Base-by-base conservation (phyloP, 1,139 yeast genomes). In the Hansenula sp. region DNA sequence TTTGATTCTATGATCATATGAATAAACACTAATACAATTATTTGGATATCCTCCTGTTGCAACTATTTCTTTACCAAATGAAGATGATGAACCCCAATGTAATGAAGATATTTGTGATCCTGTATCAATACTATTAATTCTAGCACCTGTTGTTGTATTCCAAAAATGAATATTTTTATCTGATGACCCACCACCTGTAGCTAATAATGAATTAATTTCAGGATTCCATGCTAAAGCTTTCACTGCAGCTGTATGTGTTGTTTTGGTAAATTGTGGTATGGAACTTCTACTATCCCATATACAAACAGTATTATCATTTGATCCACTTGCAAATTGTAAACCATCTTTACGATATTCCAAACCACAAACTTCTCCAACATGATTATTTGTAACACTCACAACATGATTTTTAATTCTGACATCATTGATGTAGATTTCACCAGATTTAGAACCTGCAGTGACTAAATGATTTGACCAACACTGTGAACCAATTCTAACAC, bases 191-290 rank as follows among this genome's bases (percentile, higher is more conserved):
- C 98, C 98, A 10, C 98, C 99, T 3, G 97, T 85, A 10, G 97
- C 97, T 40, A 94, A 69, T 40, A 92, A 64, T 48, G 86, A 84
- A 27, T 71, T 67, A 52, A 88, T 94, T 62, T 83, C 83, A 0
- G 97, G 98, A 58, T 96, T 87, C 96, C 97, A 94, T 14, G 94
- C 81, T 41, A 94, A 65, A 1, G 98, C 97, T 63, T 94, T 94
- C 14, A 92, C 96, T 0, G 98, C 98, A 0, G 97, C 97, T 32
- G 77, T 82, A 62, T 92, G 98, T 44, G 79, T 78, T 19, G 83
- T 76, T 58, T 89, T 87, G 18, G 83, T 69, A 60, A 82, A 87
- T 46, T 82, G 72, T 6, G 98, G 96, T 32, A 71, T 68, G 1
- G 73, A 68, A n/a, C 82, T 73, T 48, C 97, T 76, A 2, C 86